Conservation (phyloP, 2,329 filamentous ascomycete species). For the Ascochyta viciae-villosae region DNA sequence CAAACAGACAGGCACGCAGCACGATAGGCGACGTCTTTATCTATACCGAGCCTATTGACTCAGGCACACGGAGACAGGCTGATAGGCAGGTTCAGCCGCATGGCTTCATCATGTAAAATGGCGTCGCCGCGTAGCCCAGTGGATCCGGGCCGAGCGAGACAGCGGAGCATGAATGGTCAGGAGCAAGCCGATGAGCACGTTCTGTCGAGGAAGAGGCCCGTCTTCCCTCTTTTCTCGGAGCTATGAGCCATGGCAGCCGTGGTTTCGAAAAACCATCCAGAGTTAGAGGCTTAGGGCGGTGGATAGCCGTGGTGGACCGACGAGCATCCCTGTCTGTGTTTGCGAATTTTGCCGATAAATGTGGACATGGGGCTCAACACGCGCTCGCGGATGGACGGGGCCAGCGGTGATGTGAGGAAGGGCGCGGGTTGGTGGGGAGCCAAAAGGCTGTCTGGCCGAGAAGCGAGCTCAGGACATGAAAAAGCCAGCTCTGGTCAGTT, state of each 20-base stretch:
- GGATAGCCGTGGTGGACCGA: constrained; percentile 7
- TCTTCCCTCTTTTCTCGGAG: constrained; percentile 5
- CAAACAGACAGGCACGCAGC: background rate
- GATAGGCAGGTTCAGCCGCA: constrained; percentile 5
- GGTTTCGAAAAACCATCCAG: constrained; percentile 6
- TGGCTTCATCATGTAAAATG: constrained; percentile 8
- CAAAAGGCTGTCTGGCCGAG: background rate
- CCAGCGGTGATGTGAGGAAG: background rate
- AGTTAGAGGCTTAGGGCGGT: constrained; percentile 8
- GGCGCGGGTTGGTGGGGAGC: background rate
- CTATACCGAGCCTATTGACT: constrained; percentile 10
- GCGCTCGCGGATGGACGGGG: background rate
- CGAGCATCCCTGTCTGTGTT: constrained; percentile 1
- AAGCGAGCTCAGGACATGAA: too few relatives aligned
- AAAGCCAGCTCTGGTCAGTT: too few relatives aligned
- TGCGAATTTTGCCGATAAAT: constrained; percentile 18
- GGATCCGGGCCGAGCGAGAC: background rate
- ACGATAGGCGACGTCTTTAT: background rate
- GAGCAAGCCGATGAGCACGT: background rate
- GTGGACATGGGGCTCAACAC: constrained; percentile 17
- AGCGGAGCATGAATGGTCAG: constrained; percentile 6
- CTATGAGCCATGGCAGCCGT: constrained; percentile 10
- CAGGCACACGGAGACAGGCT: constrained; percentile 8
- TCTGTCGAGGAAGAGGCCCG: background rate
- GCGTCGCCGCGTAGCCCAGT: constrained; percentile 15